Conservation (phyloP, 331 rosid genomes). For the Arachis monticola region DNA sequence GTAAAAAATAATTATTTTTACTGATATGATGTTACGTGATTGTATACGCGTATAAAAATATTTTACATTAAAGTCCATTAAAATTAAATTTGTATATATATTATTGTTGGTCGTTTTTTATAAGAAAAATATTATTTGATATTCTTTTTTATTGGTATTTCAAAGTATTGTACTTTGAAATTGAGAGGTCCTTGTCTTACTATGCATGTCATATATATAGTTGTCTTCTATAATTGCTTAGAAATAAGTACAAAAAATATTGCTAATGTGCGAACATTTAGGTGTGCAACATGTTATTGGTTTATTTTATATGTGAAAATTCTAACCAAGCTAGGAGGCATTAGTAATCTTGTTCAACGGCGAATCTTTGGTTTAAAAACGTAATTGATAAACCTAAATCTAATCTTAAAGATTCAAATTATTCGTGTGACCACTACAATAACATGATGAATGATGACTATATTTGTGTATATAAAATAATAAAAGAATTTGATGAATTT, state of each 20-base stretch:
- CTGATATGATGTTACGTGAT: too few species aligned
- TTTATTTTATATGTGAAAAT: not conserved
- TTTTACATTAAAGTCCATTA: too few species aligned
- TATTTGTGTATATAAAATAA: not conserved
- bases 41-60: too few species aligned
- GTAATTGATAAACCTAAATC: constrained; percentile 23
- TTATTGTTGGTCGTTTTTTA: constrained; percentile 8
- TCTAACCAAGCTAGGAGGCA: not conserved
- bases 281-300: not conserved
- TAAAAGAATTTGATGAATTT: not conserved
- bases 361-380: constrained; percentile 22
- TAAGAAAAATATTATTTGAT: too few species aligned
- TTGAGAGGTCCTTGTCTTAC: constrained; percentile 54
- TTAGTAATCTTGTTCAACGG: constrained; percentile 8
- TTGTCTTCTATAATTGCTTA: constrained; percentile 44
- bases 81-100: too few species aligned
- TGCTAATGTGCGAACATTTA: not conserved
- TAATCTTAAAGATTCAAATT: constrained; percentile 35
- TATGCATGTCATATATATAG: constrained; percentile 44
- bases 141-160: constrained; percentile 18
- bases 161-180: constrained; percentile 46
- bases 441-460: constrained; percentile 22
- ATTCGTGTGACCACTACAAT: constrained; percentile 35
- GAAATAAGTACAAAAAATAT: constrained; percentile 16
- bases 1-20: too few species aligned